Conservation (phyloP, 805 yeast species). For the Schizosaccharomyces osmophilus region DNA sequence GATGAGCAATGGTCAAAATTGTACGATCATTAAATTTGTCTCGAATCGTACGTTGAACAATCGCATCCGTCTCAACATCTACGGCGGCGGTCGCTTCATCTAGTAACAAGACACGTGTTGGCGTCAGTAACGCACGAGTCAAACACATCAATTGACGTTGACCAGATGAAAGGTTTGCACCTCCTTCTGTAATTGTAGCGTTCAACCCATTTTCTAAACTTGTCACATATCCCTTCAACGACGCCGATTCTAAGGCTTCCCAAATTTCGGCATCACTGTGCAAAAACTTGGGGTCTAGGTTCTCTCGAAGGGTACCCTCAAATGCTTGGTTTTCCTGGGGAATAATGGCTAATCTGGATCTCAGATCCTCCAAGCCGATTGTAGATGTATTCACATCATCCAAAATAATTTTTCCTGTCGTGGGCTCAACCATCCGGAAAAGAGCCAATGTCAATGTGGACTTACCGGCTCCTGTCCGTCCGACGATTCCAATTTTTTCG, state of each 20-base stretch:
- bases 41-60: constrained; percentile 61
- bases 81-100: constrained; percentile 87
- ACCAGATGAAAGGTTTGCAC: constrained; percentile 68
- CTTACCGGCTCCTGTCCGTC: constrained; percentile 93
- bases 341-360: constrained; percentile 57
- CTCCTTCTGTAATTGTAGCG: constrained; percentile 45
- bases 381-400: constrained; percentile 42
- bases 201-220: constrained; percentile 31
- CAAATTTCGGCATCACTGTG: constrained; percentile 61
- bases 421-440: constrained; percentile 63
- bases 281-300: constrained; percentile 56
- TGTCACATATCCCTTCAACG: constrained; percentile 40
- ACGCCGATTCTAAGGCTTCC: constrained; percentile 56
- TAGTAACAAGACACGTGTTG: constrained; percentile 48
- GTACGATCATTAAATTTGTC: constrained; percentile 49
- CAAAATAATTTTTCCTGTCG: constrained; percentile 41
- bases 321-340: constrained; percentile 89
- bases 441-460: constrained; percentile 64
- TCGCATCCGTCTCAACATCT: constrained; percentile 61
- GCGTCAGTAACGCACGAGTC: constrained; percentile 58
- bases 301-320: constrained; percentile 64
- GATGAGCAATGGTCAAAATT: constrained; percentile 70
- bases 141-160: constrained; percentile 69
- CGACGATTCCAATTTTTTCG: constrained; percentile 87
- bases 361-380: constrained; percentile 54